A percentile compares a stretch with the other conserved stretches of the same genome.
Conservation (phyloP, 139 green algal species). For the Marvania coccoides region DNA sequence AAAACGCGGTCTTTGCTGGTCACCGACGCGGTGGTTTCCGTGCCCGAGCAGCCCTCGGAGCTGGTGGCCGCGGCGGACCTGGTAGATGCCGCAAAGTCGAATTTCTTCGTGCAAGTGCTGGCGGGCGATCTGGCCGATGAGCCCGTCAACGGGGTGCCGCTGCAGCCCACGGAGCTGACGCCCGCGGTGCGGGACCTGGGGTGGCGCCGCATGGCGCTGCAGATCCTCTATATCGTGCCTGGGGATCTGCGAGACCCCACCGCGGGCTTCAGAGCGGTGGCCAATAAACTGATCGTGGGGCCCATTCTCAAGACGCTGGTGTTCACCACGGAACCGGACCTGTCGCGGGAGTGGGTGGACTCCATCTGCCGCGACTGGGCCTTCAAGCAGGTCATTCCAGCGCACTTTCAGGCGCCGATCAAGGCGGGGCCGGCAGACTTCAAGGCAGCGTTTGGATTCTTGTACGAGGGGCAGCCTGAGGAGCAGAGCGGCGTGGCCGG, state of each 20-base stretch:
- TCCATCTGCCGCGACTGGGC: slow-evolving; percentile 65
- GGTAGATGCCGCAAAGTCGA: slow-evolving; percentile 11
- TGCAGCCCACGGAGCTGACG: slow-evolving; percentile 26
- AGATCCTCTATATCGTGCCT: slow-evolving; percentile 87
- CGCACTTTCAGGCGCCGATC: slow-evolving; percentile 83
- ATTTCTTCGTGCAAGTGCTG: slow-evolving; percentile 31
- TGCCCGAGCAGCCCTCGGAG: slow-evolving; percentile 39
- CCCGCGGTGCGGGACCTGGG: slow-evolving; percentile 37
- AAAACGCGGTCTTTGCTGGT: slow-evolving; percentile 63
- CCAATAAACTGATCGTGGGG: slow-evolving; percentile 67
- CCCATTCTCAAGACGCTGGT: slow-evolving; percentile 87
- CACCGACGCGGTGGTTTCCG: slow-evolving; percentile 76
- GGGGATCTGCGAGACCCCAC: slow-evolving; percentile 62
- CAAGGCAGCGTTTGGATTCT: slow-evolving; percentile 33
- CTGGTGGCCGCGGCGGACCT: slow-evolving; percentile 17
- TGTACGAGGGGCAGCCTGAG: slow-evolving; percentile 18
- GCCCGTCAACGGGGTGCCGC: slow-evolving; percentile 25
- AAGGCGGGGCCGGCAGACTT: slow-evolving; percentile 30
- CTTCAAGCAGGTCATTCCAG: slow-evolving; percentile 83
- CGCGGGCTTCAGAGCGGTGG: slow-evolving; percentile 55
- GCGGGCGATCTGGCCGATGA: slow-evolving; percentile 13
- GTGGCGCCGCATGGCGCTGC: slow-evolving; percentile 85
- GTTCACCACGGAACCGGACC: slow-evolving; percentile 58
- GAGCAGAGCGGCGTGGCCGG: slow-evolving; percentile 1
- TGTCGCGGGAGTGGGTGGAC: slow-evolving; percentile 67